Evolutionary conservation across 169 alveolate genomes (phyloP), one percentile per base, ranked within the genome.

Genomic region (Plasmodium vinckei): DNA sequence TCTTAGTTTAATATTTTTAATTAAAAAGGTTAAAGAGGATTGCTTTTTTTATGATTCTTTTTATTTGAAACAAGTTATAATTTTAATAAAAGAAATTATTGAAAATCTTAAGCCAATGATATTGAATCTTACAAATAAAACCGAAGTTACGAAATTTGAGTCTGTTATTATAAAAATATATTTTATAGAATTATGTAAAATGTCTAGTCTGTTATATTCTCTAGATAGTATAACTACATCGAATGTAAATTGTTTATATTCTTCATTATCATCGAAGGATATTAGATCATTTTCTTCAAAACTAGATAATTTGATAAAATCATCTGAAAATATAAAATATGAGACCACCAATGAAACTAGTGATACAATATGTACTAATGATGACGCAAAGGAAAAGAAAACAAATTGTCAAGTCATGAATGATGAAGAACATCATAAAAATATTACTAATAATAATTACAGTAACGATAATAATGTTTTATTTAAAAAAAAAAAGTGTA

Each of bases 101-200:
- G 63, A 42, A 44, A 64, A 19, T 39, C 60, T 63, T 51, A 64
- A 53, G 53, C 25, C 13, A 5, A 15, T 39, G 49, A 67, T 75
- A n/a, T 47, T 75, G 75, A 25, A 67, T 6, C 67, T 75, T 42
- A 33, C 88, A 1, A 53, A 27, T 23, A 49, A 39, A 47, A 56
- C 13, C 21, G 49, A 75, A 47, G 59, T 56, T 1, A 46, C 88
- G 2, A 75, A 47, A 75, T 57, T 75, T 63, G 88, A 75, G 54
- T 54, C 27, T 17, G 73, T 39, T 44, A 47, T 75, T 63, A 75
- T 75, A 69, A 75, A 75, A 63, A 51, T 67, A 61, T 75, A 75
- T 44, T 56, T 51, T 9, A 61, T 75, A 25, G 88, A 75, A 44
- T 64, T 75, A 21, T 17, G 63, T n/a, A 75, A 63, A 51, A 47